A percentile compares a stretch with the other conserved stretches of the same genome.
phyloP scores from a whole-genome alignment of 1,139 yeast genomes.

The Yamadazyma siamensis region DNA sequence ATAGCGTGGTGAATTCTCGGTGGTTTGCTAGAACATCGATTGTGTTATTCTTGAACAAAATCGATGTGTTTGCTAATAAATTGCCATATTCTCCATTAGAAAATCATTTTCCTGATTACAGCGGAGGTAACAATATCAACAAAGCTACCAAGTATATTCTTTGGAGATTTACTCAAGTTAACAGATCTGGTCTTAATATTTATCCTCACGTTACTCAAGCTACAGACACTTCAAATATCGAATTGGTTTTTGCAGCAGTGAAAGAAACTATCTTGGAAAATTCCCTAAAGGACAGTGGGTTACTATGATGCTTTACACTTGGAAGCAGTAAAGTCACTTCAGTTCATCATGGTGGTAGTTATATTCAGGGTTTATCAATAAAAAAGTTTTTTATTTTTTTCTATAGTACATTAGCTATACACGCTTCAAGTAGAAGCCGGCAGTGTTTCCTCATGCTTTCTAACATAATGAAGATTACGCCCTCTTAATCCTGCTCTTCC shows the following conservation, averaged over 20 bases:
- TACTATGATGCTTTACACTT: slow-evolving; percentile 38
- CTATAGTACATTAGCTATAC: slow-evolving; percentile 12
- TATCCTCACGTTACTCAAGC: slow-evolving; percentile 95
- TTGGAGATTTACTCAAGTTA: slow-evolving; percentile 86
- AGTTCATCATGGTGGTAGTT: slow-evolving; percentile 2
- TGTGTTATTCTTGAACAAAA: slow-evolving; percentile 81
- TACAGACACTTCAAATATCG: slow-evolving; percentile 86
- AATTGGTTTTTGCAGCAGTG: slow-evolving; percentile 87
- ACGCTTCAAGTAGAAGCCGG: slow-evolving; percentile 2
- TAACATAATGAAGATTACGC: slow-evolving; percentile 28
- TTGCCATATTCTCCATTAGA: slow-evolving; percentile 79
- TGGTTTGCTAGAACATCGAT: slow-evolving; percentile 90
- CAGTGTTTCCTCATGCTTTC: slow-evolving; percentile 13
- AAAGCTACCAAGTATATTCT: slow-evolving; percentile 93
- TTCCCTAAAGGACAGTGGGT: slow-evolving; percentile 80
- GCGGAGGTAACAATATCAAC: slow-evolving; percentile 82
- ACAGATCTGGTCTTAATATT: slow-evolving; percentile 75
- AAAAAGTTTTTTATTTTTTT: neutral
- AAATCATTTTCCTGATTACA: slow-evolving; percentile 82
- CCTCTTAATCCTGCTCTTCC: too few species aligned
- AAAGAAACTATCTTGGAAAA: slow-evolving; percentile 87
- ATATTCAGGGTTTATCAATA: slow-evolving; percentile 1
- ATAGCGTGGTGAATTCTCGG: slow-evolving; percentile 87
- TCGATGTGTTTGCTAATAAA: slow-evolving; percentile 86
- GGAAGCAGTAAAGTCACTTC: slow-evolving; percentile 1